Percentiles rank a stretch among this genome's conserved stretches.
Conservation (phyloP, 768 basidiomycete species). For the Pleurotus citrinopileatus region DNA sequence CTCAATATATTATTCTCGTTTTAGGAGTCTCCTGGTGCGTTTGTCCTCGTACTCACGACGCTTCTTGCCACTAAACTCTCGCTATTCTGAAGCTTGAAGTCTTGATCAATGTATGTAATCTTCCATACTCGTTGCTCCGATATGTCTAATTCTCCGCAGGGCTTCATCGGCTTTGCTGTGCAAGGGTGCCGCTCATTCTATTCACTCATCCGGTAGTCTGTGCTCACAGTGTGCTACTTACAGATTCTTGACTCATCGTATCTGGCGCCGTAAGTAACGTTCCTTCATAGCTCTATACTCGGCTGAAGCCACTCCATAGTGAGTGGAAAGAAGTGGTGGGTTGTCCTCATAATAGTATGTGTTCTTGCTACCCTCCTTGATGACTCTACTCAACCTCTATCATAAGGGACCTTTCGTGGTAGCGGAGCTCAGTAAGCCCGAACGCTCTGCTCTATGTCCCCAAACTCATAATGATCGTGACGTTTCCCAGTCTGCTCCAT, state of each 20-base stretch:
- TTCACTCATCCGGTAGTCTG: no score
- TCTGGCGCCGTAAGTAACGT: constrained; percentile 40
- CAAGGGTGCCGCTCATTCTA: constrained; percentile 40
- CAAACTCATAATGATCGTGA: background rate
- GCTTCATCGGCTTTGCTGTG: constrained; percentile 50
- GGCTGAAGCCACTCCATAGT: constrained; percentile 27
- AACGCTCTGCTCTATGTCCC: constrained; percentile 14
- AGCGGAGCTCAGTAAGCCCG: constrained; percentile 44
- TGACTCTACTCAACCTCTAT: background rate
- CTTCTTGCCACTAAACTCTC: background rate
- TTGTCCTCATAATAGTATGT: constrained; percentile 33
- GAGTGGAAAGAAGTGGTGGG: constrained; percentile 36
- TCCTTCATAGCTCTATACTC: background rate
- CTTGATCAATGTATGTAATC: constrained; percentile 46
- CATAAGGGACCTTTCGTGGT: constrained; percentile 29
- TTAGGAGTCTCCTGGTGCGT: background rate
- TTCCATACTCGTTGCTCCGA: background rate
- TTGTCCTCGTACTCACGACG: background rate
- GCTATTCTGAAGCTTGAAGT: constrained; percentile 47
- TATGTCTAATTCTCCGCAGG: constrained; percentile 28
- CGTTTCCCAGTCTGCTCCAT: background rate
- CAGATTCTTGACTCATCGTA: constrained; percentile 25
- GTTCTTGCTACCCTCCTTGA: background rate
- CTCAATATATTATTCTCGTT: background rate
- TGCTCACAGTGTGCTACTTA: no score